phyloP scores from a whole-genome alignment of 768 basidiomycete species.

The Tylopilus subfusipes region DNA sequence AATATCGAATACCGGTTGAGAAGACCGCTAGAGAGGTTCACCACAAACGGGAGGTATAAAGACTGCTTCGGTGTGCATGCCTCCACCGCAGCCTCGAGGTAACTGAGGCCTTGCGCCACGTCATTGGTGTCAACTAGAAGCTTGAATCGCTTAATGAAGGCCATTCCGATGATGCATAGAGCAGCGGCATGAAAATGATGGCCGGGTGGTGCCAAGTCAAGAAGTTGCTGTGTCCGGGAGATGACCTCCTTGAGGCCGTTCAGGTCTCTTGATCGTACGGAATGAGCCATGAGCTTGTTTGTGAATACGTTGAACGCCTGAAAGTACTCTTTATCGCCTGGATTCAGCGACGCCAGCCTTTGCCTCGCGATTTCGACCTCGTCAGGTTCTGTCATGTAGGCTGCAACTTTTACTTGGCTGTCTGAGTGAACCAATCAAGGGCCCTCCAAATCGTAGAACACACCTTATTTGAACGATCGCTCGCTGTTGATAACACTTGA shows the following conservation, averaged over 20 bases:
- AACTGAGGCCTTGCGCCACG: slow-evolving; percentile 17
- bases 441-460: background rate
- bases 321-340: slow-evolving; percentile 8
- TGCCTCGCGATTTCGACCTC: slow-evolving; percentile 11
- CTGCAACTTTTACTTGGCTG: background rate
- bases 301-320: slow-evolving; percentile 9
- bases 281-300: slow-evolving; percentile 18
- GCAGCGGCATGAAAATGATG: slow-evolving; percentile 13
- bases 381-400: background rate
- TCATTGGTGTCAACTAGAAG: slow-evolving; percentile 20
- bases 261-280: slow-evolving; percentile 17
- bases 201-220: slow-evolving; percentile 21
- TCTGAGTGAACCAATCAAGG: background rate
- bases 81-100: slow-evolving; percentile 11
- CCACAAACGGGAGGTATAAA: slow-evolving; percentile 14
- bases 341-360: slow-evolving; percentile 4
- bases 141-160: slow-evolving; percentile 21
- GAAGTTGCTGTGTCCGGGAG: slow-evolving; percentile 8
- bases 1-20: slow-evolving; percentile 15
- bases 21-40: slow-evolving; percentile 18
- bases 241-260: slow-evolving; percentile 29
- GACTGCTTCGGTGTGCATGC: slow-evolving; percentile 9
- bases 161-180: slow-evolving; percentile 19
- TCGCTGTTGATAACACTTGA: background rate
- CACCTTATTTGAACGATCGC: too few species aligned